Evolutionary conservation across 352 stramenopile species (phyloP), one percentile per base, ranked within the genome.

Genomic region (Globisporangium yorkense): DNA sequence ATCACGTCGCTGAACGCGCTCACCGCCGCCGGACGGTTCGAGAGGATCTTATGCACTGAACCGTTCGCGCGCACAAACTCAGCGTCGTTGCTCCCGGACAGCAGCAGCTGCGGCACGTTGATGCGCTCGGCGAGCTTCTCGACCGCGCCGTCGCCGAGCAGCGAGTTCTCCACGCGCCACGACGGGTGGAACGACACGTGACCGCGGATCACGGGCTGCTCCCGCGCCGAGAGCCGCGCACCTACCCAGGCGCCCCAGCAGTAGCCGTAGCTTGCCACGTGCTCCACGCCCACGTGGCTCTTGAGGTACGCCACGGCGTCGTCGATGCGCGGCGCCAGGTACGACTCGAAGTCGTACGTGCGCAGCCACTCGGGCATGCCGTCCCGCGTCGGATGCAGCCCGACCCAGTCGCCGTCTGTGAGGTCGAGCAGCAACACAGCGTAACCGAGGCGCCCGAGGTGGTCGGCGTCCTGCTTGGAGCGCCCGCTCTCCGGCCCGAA

Each of bases 111-210:
- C 35, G 72, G 72, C 35, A 70, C 63, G 10, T 58, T 51, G 40
- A 85, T 76, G 9, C 51, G 40, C 54, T 74, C 46, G 8, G 71
- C 58, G 50, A 87, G 61, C 51, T 72, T 76, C 40, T 80, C 65
- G 20, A 75, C 71, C 1, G 59, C 65, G 35, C 56, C 70, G 4
- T 67, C 45, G 20, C 69, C 63, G 50, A 68, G 49, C 20, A 75
- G 41, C 49, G 70, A 29, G 31, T 74, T 54, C 66, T 85, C 68
- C 24, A 75, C 44, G 16, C 45, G n/a, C 72, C 60, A 71, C n/a
- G 60, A 68, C 51, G 64, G 56, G 51, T 71, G 65, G 43, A 73
- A 66, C 12, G 59, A 63, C 15, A 65, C 55, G 56, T 76, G 43
- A 39, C 60, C 61, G 46, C 51, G 35, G 35, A 74, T 12, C 3